A percentile compares a stretch with the other conserved stretches of the same genome.
These are phyloP conservation scores for Rhazya stricta DNA, from an alignment of 257 asterid genomes.

Conservation along the genomic window DNA sequence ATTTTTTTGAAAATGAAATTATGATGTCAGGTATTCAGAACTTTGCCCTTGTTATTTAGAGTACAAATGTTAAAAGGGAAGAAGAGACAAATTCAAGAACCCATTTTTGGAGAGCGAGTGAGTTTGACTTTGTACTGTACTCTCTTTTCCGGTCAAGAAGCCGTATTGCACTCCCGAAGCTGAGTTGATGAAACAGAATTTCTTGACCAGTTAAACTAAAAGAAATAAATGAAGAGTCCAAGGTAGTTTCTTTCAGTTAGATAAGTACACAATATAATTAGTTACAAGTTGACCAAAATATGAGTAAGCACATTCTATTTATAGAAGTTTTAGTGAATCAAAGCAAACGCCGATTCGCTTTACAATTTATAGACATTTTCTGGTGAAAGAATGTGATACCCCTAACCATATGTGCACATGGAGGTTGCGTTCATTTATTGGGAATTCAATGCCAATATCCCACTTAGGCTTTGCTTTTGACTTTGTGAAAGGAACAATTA, in stretches of 20 bases:
- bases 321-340: not conserved
- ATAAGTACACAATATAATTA: not conserved
- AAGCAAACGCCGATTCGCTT: not conserved
- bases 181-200: not conserved
- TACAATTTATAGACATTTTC: not conserved
- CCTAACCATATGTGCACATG: slow-evolving; percentile 14
- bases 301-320: not conserved
- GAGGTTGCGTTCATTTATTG: slow-evolving; percentile 5
- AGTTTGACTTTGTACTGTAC: slow-evolving; percentile 16
- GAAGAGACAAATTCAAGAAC: too few relatives aligned
- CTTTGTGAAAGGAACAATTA: not conserved
- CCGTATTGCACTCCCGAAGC: slow-evolving; percentile 3
- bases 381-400: slow-evolving; percentile 10
- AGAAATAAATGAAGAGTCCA: too few relatives aligned
- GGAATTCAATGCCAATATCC: not conserved
- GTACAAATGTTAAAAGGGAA: too few relatives aligned
- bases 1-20: too few relatives aligned
- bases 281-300: slow-evolving; percentile 7
- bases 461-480: not conserved
- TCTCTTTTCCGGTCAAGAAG: slow-evolving; percentile 1
- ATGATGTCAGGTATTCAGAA: too few relatives aligned
- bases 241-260: slow-evolving; percentile 4
- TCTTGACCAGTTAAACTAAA: not conserved
- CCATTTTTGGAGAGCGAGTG: too few relatives aligned
- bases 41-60: too few relatives aligned